These are phyloP conservation scores for Rhizophagus prolifer DNA, from an alignment of 192 early-diverging fungal genomes.

Conservation along the genomic window DNA sequence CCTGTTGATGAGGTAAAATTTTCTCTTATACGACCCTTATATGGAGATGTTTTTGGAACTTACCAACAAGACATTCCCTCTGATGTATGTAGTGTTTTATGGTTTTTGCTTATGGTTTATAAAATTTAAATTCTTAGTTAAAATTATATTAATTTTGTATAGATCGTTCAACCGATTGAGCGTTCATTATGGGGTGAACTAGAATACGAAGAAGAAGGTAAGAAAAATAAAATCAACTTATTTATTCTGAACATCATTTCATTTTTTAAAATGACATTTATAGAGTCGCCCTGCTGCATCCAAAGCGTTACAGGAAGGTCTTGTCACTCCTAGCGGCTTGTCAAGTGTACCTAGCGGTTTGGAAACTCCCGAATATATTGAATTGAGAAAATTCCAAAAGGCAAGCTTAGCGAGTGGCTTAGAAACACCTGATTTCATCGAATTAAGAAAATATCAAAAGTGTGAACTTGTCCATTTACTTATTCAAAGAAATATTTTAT, in stretches of 20 bases:
- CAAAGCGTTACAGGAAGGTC: constrained; percentile 57
- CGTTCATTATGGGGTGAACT: constrained; percentile 88
- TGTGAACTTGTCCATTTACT: not conserved
- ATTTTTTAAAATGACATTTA: no score
- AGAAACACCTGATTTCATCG: constrained; percentile 82
- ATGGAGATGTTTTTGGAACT: constrained; percentile 93
- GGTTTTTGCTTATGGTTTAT: not conserved
- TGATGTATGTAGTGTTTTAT: constrained; percentile 45
- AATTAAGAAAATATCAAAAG: constrained; percentile 78
- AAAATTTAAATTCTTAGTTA: not conserved
- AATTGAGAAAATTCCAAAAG: constrained; percentile 77
- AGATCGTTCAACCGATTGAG: constrained; percentile 68
- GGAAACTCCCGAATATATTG: constrained; percentile 83
- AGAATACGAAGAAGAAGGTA: constrained; percentile 70
- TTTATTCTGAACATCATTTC: not conserved
- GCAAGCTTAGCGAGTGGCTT: constrained; percentile 59
- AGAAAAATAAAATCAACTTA: constrained; percentile 15
- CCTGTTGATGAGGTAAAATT: constrained; percentile 68
- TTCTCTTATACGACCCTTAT: constrained; percentile 67
- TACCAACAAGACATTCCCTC: constrained; percentile 49
- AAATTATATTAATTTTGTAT: not conserved
- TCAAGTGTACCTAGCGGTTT: constrained; percentile 70
- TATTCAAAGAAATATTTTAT: no score
- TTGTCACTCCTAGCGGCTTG: constrained; percentile 85
- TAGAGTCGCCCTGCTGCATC: constrained; percentile 45